A percentile compares a stretch with the other conserved stretches of the same genome.
Evolutionary conservation across 495 filamentous ascomycete genomes (phyloP).

Genomic region (Terfezia boudieri): DNA sequence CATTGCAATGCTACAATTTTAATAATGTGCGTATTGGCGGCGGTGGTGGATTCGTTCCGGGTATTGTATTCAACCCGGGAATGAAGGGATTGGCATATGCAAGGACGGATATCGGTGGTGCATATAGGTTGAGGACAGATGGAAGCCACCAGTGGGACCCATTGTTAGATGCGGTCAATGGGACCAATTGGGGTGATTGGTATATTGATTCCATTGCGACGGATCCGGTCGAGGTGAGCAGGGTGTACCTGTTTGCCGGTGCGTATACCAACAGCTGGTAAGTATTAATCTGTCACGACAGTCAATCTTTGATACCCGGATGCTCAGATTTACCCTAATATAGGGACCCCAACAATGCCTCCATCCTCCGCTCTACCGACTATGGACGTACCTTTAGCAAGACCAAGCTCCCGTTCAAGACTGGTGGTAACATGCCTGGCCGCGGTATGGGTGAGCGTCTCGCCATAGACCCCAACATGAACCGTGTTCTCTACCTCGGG

Average conservation of each 20-base stretch:
- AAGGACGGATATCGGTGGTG: constrained; percentile 39
- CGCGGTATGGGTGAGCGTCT: constrained; percentile 40
- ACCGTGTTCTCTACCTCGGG: constrained; percentile 34
- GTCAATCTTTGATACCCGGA: background rate
- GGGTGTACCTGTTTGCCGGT: constrained; percentile 35
- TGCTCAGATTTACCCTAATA: background rate
- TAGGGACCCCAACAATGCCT: constrained; percentile 32
- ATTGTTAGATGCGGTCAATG: constrained; percentile 27
- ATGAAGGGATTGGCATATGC: constrained; percentile 35
- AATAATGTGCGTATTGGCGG: constrained; percentile 18
- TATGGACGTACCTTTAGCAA: constrained; percentile 28
- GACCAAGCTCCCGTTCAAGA: constrained; percentile 32
- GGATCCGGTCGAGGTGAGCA: constrained; percentile 30
- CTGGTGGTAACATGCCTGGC: constrained; percentile 44
- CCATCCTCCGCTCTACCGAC: constrained; percentile 30
- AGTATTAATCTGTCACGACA: background rate
- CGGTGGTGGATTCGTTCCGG: constrained; percentile 38
- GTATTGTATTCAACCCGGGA: constrained; percentile 36
- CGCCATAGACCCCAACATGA: constrained; percentile 35
- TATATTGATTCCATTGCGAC: constrained; percentile 36
- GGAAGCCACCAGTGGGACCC: constrained; percentile 31
- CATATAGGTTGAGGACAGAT: constrained; percentile 32
- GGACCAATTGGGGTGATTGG: constrained; percentile 33
- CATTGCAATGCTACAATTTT: constrained; percentile 9
- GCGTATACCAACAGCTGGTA: constrained; percentile 36